Conservation (phyloP, 371 early-diverging fungal species). For the Phascolomyces articulosus region DNA sequence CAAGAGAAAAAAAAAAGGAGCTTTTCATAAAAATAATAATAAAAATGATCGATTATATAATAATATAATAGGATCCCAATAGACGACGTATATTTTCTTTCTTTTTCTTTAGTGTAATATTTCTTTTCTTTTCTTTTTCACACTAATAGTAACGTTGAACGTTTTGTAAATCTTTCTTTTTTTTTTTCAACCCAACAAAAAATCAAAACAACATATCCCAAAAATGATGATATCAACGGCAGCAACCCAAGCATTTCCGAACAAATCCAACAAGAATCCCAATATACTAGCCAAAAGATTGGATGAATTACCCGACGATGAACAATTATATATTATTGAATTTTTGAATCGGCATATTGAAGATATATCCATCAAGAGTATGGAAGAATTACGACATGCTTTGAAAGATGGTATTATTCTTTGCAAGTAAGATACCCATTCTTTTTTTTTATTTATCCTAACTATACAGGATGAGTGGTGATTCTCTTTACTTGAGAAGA, state of each 20-base stretch:
- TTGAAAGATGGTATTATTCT: slow-evolving; percentile 82
- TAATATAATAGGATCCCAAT: too few relatives aligned
- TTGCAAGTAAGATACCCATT: slow-evolving; percentile 79
- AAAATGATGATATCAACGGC: slow-evolving; percentile 9
- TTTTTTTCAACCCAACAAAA: too few relatives aligned
- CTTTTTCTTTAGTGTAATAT: too few relatives aligned
- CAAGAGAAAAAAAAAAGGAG: too few relatives aligned
- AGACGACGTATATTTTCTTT: too few relatives aligned
- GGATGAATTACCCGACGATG: slow-evolving; percentile 17
- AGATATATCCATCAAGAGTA: neutral
- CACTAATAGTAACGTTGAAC: too few relatives aligned
- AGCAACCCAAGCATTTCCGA: slow-evolving; percentile 2
- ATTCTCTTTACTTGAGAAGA: too few relatives aligned
- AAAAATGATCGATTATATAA: too few relatives aligned
- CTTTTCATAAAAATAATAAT: too few relatives aligned
- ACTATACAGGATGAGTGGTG: neutral
- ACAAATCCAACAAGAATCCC: neutral
- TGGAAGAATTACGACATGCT: slow-evolving; percentile 53
- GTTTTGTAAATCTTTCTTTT: too few relatives aligned
- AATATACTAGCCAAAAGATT: neutral
- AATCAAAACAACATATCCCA: neutral
- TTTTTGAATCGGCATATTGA: slow-evolving; percentile 27
- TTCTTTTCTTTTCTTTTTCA: too few relatives aligned
- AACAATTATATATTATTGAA: slow-evolving; percentile 18
- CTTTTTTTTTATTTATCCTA: neutral